Evolutionary conservation across 1,284 basidiomycete species (phyloP), one percentile per base, ranked within the genome.

Genomic region (Irpex sp.): DNA sequence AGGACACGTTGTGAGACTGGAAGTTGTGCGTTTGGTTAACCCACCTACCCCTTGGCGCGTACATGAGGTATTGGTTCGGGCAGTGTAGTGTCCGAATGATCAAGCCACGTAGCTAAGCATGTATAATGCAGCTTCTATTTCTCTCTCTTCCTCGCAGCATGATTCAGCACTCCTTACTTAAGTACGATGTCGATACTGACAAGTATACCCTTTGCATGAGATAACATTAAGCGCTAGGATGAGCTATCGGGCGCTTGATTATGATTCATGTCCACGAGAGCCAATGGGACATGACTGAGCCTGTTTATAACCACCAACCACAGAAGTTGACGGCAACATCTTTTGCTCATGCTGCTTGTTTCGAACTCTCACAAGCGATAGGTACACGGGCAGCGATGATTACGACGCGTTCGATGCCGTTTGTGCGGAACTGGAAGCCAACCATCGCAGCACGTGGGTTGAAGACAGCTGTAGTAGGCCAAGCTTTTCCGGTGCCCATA

Each of bases 401-500:
- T 54, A 7, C 53, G 26, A 21, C 13, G 26, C 21, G 33, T n/a
- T 11, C 57, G 11, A n/a, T 2, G 13, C 2, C 21, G 11, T 15
- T 53, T 36, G 13, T 7, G 11, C 11, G 26, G n/a, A 15, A 15
- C 37, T 15, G 37, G 8, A 39, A 39, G 15, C 37, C 37, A 2
- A 39, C 37, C 15, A 11, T 7, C 21, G 19, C 9, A 11, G 19
- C 19, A 7, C 53, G 7, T 51, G 63, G 60, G 15, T 53, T 65
- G 21, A 65, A 65, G 57, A 65, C 63, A 31, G 60, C 63, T 19
- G 61, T 61, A 9, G 39, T 61, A 26, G 63, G 58, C 36, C 63
- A 65, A 57, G 63, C 63, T 19, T 62, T 61, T 62, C 54, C 63
- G 6, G 60, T 62, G 1, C 63, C 63, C 13, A 39, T 60, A 31